Percentiles rank a stretch among this genome's conserved stretches.
phyloP scores from a whole-genome alignment of 2,329 filamentous ascomycete genomes.

The Monilinia vaccinii-corymbosi region DNA sequence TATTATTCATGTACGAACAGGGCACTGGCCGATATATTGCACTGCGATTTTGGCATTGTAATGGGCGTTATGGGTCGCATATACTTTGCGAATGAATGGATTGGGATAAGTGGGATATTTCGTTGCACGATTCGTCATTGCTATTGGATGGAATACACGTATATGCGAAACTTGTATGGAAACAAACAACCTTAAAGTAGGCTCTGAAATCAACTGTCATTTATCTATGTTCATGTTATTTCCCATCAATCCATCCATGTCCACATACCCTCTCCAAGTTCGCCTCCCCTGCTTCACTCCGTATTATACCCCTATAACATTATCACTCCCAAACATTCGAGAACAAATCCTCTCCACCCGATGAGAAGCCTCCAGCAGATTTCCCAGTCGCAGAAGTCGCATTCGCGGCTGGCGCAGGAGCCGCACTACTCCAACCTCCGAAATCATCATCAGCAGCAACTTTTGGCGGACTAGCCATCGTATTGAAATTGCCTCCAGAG shows the following conservation, averaged over 20 bases:
- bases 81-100: not conserved
- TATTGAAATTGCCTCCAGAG: slow-evolving; percentile 53
- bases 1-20: slow-evolving; percentile 16
- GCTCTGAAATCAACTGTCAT: not conserved
- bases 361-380: not conserved
- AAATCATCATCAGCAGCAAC: slow-evolving; percentile 90
- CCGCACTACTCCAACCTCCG: slow-evolving; percentile 80
- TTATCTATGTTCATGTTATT: slow-evolving; percentile 9
- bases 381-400: slow-evolving; percentile 45
- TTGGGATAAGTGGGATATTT: not conserved
- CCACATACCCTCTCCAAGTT: not conserved
- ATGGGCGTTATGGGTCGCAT: slow-evolving; percentile 21
- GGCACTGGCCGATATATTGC: slow-evolving; percentile 14
- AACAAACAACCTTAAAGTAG: not conserved
- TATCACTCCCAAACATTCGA: slow-evolving; percentile 85
- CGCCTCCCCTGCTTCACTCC: not conserved
- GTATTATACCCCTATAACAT: not conserved
- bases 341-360: slow-evolving; percentile 75
- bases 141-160: not conserved
- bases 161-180: slow-evolving; percentile 1
- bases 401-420: slow-evolving; percentile 49
- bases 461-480: slow-evolving; percentile 43
- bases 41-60: slow-evolving; percentile 23
- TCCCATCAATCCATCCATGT: not conserved
- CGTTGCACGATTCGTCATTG: not conserved